phyloP scores from a whole-genome alignment of 2,329 filamentous ascomycete species.

The Emergomyces pasteurianus region DNA sequence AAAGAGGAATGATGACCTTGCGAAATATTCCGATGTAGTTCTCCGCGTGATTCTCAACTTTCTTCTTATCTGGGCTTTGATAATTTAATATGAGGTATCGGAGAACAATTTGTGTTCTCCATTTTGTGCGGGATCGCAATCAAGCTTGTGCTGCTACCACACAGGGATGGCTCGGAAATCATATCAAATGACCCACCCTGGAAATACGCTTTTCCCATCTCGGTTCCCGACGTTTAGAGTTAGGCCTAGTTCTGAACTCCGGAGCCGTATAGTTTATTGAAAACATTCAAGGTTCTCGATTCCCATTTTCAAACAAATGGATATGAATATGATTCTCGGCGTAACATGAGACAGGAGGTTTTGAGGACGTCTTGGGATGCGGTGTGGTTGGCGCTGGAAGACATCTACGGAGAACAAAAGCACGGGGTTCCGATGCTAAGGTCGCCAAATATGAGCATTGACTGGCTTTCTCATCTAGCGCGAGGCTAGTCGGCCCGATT shows the following conservation, averaged over 20 bases:
- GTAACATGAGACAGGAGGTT: background rate
- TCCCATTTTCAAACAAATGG: background rate
- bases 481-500: too few species aligned
- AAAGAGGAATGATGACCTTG: background rate
- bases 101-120: too few species aligned
- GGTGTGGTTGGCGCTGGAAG: background rate
- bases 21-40: background rate
- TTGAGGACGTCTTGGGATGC: background rate
- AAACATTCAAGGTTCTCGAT: background rate
- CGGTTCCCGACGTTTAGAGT: background rate
- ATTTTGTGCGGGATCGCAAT: too few species aligned
- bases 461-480: too few species aligned
- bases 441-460: too few species aligned
- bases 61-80: background rate
- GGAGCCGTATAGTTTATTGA: background rate
- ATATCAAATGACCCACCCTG: background rate
- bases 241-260: background rate
- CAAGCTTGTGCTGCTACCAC: too few species aligned
- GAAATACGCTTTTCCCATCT: background rate
- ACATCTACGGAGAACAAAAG: background rate
- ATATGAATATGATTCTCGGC: background rate
- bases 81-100: too few species aligned
- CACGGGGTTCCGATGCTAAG: too few species aligned
- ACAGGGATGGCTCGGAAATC: background rate
- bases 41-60: background rate